These are phyloP conservation scores for Geotrichum reessii DNA, from an alignment of 1,139 yeast species.

Conservation along the genomic window DNA sequence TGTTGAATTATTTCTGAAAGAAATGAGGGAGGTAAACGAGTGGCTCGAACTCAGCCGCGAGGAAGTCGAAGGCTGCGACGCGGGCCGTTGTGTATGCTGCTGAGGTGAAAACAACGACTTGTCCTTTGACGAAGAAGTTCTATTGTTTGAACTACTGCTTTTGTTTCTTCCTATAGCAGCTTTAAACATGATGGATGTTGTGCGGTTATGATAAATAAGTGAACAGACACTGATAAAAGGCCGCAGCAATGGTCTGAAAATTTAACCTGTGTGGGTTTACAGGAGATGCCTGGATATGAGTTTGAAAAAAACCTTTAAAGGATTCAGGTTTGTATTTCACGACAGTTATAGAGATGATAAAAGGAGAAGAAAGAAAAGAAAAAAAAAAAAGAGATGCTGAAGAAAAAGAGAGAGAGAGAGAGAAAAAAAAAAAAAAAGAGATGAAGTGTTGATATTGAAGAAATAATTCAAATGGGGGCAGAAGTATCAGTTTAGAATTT, in stretches of 20 bases:
- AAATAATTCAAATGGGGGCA: too few species aligned
- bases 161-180: conserved; percentile 11
- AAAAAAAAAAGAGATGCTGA: neutral
- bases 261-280: neutral
- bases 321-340: neutral
- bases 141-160: neutral
- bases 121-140: conserved; percentile 4
- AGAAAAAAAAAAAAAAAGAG: neutral
- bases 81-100: conserved; percentile 4
- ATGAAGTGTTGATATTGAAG: neutral
- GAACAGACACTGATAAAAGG: neutral
- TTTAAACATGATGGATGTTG: conserved; percentile 4
- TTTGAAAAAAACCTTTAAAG: neutral
- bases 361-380: neutral
- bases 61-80: neutral
- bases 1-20: conserved; percentile 1
- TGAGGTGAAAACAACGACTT: conserved; percentile 3
- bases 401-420: too few species aligned
- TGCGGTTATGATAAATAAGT: neutral
- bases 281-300: neutral
- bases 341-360: neutral
- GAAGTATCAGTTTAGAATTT: too few species aligned
- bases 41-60: neutral
- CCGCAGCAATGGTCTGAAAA: neutral
- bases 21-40: conserved; percentile 4